Evolutionary conservation across 257 asterid species (phyloP).

Genomic region (Hygrophila difformis): DNA sequence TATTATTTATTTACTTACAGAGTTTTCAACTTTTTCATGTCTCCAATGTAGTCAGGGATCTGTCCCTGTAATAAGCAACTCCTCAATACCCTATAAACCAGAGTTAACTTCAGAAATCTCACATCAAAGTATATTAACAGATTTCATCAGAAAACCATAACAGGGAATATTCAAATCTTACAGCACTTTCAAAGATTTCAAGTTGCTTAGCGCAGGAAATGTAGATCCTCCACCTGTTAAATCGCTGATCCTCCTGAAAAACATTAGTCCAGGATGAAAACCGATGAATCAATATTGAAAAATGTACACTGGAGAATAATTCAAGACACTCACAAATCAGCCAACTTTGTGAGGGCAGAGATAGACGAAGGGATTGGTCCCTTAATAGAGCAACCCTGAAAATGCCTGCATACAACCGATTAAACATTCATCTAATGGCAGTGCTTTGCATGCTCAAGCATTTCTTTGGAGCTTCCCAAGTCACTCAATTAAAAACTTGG

Average conservation of each 20-base stretch:
- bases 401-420: conserved; percentile 47
- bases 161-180: conserved; percentile 27
- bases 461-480: neutral
- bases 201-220: conserved; percentile 47
- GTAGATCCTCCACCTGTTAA: conserved; percentile 46
- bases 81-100: conserved; percentile 43
- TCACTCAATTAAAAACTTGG: too few species aligned
- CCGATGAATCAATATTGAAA: neutral
- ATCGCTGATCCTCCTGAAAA: conserved; percentile 89
- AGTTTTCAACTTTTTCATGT: conserved; percentile 53
- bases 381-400: conserved; percentile 83
- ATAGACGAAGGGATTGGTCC: conserved; percentile 83
- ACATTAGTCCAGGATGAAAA: conserved; percentile 13
- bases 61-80: conserved; percentile 57
- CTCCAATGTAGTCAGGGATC: conserved; percentile 55
- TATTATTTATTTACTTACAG: conserved; percentile 57
- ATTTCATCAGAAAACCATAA: neutral
- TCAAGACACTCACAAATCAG: conserved; percentile 56
- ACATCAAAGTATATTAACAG: neutral
- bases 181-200: conserved; percentile 63
- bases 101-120: conserved; percentile 10
- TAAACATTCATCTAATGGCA: conserved; percentile 1
- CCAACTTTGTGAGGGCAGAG: conserved; percentile 54
- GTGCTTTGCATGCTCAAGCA: neutral
- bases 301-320: too few species aligned